phyloP scores from a whole-genome alignment of 495 filamentous ascomycete species.

The Hapsidospora chrysogenum region DNA sequence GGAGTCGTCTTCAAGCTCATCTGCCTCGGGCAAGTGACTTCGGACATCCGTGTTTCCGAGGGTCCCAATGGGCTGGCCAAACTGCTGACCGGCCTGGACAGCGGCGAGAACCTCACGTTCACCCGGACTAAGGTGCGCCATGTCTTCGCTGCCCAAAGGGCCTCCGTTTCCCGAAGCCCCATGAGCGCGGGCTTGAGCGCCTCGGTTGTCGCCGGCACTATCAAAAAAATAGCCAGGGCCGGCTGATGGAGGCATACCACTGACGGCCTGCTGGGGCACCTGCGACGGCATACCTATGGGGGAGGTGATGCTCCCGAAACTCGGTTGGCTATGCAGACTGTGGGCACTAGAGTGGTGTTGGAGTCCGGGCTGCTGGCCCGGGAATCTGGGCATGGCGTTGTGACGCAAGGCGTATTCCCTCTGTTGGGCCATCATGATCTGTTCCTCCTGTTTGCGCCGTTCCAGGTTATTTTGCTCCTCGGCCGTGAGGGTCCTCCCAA shows the following conservation, averaged over 20 bases:
- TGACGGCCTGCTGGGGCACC: conserved; percentile 12
- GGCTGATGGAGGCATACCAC: too few relatives aligned
- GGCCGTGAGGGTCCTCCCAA: conserved; percentile 92
- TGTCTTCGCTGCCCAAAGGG: conserved; percentile 29
- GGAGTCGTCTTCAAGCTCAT: conserved; percentile 29
- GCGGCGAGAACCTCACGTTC: conserved; percentile 16
- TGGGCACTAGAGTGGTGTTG: conserved; percentile 91
- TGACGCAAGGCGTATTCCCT: conserved; percentile 85
- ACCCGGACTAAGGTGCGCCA: conserved; percentile 18
- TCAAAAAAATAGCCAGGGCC: conserved; percentile 52
- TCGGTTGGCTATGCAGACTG: conserved; percentile 89
- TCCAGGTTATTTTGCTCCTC: conserved; percentile 97
- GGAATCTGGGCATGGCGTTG: conserved; percentile 38
- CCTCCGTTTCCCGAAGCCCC: conserved; percentile 14
- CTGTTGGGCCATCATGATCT: conserved; percentile 88
- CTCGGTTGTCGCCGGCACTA: conserved; percentile 12
- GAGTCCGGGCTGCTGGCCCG: conserved; percentile 57
- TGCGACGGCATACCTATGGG: conserved; percentile 41
- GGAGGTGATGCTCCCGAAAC: conserved; percentile 83
- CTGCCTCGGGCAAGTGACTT: conserved; percentile 20
- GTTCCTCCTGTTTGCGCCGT: conserved; percentile 91
- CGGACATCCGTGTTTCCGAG: conserved; percentile 16
- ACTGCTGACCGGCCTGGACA: conserved; percentile 9
- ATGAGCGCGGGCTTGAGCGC: conserved; percentile 6
- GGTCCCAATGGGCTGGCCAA: conserved; percentile 14